Evolutionary conservation across 2,329 filamentous ascomycete genomes (phyloP).

Genomic region (Xylaria sp.): DNA sequence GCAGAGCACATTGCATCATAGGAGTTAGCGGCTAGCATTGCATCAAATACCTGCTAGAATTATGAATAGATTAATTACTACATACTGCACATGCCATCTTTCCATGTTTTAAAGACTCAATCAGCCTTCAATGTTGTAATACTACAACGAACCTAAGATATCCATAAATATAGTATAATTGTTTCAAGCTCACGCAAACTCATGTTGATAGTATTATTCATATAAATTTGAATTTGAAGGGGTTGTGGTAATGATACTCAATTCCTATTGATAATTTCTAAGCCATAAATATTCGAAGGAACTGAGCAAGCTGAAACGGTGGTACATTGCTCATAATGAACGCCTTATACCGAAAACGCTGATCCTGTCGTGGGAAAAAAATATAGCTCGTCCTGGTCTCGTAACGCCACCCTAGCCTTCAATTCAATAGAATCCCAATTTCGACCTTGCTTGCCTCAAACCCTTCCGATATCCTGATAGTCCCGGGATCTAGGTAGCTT

Average conservation of each 20-base stretch:
- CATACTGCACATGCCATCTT: too few relatives aligned
- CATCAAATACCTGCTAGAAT: conserved; percentile 1
- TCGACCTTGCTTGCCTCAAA: neutral
- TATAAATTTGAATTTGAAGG: neutral
- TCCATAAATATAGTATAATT: neutral
- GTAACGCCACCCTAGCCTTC: conserved; percentile 9
- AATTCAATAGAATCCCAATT: neutral
- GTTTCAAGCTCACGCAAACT: neutral
- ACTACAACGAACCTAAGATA: neutral
- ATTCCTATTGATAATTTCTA: neutral
- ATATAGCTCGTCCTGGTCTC: neutral
- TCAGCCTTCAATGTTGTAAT: neutral
- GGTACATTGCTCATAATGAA: neutral
- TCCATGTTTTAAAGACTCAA: neutral
- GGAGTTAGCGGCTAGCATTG: conserved; percentile 14
- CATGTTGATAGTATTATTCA: neutral
- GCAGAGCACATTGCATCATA: conserved; percentile 16
- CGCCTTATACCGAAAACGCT: neutral
- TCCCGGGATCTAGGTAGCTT: neutral
- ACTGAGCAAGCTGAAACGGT: neutral
- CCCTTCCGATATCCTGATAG: neutral
- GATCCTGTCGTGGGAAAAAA: neutral
- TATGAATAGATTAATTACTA: conserved; percentile 1
- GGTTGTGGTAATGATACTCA: neutral
- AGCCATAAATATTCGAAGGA: neutral